Conservation (phyloP, 2,329 filamentous ascomycete genomes). For the Epichloe brachyelytri region DNA sequence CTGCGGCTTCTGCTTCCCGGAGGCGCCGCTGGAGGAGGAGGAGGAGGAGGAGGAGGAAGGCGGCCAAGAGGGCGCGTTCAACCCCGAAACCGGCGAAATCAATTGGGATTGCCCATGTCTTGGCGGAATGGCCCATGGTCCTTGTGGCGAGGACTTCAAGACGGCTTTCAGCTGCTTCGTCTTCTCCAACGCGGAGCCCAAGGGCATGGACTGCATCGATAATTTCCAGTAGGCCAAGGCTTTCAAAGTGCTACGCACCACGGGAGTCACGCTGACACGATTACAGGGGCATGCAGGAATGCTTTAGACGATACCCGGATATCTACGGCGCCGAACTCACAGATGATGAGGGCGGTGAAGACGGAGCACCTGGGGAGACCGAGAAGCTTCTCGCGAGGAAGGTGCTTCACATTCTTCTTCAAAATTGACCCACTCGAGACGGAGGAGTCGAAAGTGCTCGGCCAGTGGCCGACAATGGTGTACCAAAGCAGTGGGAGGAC, state of each 20-base stretch:
- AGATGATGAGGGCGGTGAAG: conserved; percentile 48
- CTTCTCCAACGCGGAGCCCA: conserved; percentile 86
- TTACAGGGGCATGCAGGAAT: conserved; percentile 84
- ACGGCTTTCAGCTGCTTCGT: conserved; percentile 97
- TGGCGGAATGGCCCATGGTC: conserved; percentile 91
- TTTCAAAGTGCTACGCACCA: background rate
- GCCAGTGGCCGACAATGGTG: conserved; percentile 4
- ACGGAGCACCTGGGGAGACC: conserved; percentile 11
- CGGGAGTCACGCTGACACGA: conserved; percentile 13
- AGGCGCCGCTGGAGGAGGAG: conserved; percentile 27
- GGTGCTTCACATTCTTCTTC: background rate
- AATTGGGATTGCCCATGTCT: conserved; percentile 99
- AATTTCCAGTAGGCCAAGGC: conserved; percentile 71
- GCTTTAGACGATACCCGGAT: conserved; percentile 86
- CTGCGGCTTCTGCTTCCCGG: conserved; percentile 24
- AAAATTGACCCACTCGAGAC: conserved; percentile 7
- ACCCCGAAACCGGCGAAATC: conserved; percentile 97
- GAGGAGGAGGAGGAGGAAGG: conserved; percentile 56
- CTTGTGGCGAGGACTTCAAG: conserved; percentile 92
- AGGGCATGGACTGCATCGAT: conserved; percentile 95
- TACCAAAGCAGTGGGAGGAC: conserved; percentile 15
- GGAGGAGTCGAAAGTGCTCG: conserved; percentile 4
- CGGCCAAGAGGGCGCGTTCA: conserved; percentile 81
- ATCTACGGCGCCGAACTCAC: conserved; percentile 82
- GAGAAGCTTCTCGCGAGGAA: conserved; percentile 6